These are phyloP conservation scores for Penicillium rolfsii DNA, from an alignment of 2,329 filamentous ascomycete species.

Conservation along the genomic window DNA sequence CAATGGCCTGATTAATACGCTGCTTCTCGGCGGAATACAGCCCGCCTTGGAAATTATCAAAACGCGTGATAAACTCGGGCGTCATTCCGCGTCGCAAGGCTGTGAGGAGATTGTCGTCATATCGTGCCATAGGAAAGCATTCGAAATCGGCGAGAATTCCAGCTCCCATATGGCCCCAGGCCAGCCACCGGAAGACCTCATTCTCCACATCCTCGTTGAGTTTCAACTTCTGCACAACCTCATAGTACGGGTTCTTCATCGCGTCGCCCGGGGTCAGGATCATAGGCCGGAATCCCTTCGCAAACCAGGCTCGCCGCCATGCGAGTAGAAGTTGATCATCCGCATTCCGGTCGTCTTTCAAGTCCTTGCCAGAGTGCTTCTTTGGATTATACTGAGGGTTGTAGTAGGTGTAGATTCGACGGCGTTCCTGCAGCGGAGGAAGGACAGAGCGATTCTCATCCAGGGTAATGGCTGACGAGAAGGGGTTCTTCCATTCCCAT, in stretches of 20 bases:
- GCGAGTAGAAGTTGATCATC: slow-evolving; percentile 79
- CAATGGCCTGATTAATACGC: slow-evolving; percentile 66
- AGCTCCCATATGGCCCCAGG: slow-evolving; percentile 88
- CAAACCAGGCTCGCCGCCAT: slow-evolving; percentile 95
- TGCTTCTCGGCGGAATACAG: slow-evolving; percentile 72
- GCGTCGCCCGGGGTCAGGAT: slow-evolving; percentile 80
- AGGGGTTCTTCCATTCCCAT: slow-evolving; percentile 88
- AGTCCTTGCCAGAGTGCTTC: slow-evolving; percentile 57
- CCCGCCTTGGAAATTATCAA: slow-evolving; percentile 70
- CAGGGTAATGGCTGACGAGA: slow-evolving; percentile 76
- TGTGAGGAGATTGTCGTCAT: slow-evolving; percentile 71
- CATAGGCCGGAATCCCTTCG: slow-evolving; percentile 83
- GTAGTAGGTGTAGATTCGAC: slow-evolving; percentile 88
- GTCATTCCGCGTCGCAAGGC: slow-evolving; percentile 78
- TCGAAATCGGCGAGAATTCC: slow-evolving; percentile 79
- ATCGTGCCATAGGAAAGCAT: slow-evolving; percentile 80
- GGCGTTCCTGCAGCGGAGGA: slow-evolving; percentile 71
- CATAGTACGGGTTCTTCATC: slow-evolving; percentile 78
- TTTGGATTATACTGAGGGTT: slow-evolving; percentile 60
- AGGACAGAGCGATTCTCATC: slow-evolving; percentile 84
- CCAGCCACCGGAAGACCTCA: slow-evolving; percentile 83
- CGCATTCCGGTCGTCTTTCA: slow-evolving; percentile 65
- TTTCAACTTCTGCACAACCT: slow-evolving; percentile 63
- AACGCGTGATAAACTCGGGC: slow-evolving; percentile 69
- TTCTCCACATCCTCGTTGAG: slow-evolving; percentile 65